Evolutionary conservation across 1,284 basidiomycete genomes (phyloP).

Genomic region (Pseudozyma sp.): DNA sequence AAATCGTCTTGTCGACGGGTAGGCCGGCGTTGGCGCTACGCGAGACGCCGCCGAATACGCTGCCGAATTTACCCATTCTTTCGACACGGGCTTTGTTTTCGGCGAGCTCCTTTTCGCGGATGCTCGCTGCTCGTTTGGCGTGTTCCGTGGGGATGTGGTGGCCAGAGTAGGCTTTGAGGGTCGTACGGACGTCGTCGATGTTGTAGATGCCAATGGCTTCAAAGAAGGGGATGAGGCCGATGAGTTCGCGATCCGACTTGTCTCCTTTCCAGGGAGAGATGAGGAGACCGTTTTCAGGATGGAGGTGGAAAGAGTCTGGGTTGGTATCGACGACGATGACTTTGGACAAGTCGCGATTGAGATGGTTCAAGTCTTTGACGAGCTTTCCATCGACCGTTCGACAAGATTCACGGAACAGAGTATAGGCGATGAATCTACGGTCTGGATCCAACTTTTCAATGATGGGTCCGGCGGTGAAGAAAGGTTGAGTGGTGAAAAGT

Average conservation of each 20-base stretch:
- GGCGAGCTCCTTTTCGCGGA: conserved; percentile 75
- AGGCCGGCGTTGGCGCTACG: conserved; percentile 9
- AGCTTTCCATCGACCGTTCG: conserved; percentile 62
- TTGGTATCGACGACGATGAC: conserved; percentile 89
- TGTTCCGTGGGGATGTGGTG: conserved; percentile 91
- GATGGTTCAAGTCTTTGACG: conserved; percentile 84
- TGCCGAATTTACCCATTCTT: conserved; percentile 48
- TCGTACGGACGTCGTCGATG: conserved; percentile 81
- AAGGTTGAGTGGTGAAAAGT: conserved; percentile 90
- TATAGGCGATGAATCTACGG: conserved; percentile 87
- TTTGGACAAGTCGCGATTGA: conserved; percentile 92
- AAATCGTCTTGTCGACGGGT: conserved; percentile 75
- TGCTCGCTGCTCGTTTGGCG: conserved; percentile 83
- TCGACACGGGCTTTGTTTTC: conserved; percentile 35
- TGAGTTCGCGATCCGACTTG: conserved; percentile 78
- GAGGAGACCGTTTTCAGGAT: conserved; percentile 90
- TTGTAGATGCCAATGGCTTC: conserved; percentile 75
- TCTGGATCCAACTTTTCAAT: conserved; percentile 95
- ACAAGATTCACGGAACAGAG: conserved; percentile 83
- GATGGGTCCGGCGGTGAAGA: conserved; percentile 88
- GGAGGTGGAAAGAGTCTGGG: conserved; percentile 79
- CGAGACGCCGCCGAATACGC: conserved; percentile 74
- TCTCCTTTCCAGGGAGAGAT: conserved; percentile 90
- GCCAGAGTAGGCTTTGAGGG: conserved; percentile 84
- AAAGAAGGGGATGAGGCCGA: conserved; percentile 94